Evolutionary conservation across 805 yeast species (phyloP).

Genomic region (Lachancea quebecensis): DNA sequence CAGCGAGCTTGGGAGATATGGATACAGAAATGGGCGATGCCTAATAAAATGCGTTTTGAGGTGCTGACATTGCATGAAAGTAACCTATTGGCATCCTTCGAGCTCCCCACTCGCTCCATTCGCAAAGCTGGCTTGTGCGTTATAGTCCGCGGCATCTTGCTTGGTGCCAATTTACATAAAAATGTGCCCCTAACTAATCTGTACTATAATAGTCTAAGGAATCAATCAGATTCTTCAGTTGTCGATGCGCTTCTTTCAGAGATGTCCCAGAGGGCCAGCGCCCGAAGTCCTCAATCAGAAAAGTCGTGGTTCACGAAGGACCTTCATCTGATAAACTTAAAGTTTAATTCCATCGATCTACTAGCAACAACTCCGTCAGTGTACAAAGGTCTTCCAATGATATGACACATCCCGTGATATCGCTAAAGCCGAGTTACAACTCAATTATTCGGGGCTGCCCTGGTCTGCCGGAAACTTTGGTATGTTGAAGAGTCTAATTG

Average conservation of each 20-base stretch:
- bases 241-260: no score
- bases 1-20: background rate
- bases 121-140: slow-evolving; percentile 6
- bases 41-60: background rate
- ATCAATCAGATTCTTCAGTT: no score
- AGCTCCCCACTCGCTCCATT: background rate
- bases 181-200: background rate
- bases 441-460: slow-evolving; percentile 61
- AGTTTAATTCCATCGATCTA: background rate
- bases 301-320: no score
- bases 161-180: background rate
- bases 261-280: no score
- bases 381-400: background rate
- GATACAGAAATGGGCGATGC: slow-evolving; percentile 5
- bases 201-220: background rate
- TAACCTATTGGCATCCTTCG: no score
- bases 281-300: no score
- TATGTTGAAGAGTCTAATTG: slow-evolving; percentile 13
- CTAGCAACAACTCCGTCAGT: no score
- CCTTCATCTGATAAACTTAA: background rate
- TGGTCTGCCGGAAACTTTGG: slow-evolving; percentile 53
- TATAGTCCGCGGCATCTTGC: background rate
- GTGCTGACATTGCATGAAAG: no score
- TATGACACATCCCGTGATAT: slow-evolving; percentile 29
- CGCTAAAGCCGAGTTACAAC: slow-evolving; percentile 44